Evolutionary conservation across 805 yeast species (phyloP), one percentile per base, ranked within the genome.

Genomic region (Hanseniaspora guilliermondii): DNA sequence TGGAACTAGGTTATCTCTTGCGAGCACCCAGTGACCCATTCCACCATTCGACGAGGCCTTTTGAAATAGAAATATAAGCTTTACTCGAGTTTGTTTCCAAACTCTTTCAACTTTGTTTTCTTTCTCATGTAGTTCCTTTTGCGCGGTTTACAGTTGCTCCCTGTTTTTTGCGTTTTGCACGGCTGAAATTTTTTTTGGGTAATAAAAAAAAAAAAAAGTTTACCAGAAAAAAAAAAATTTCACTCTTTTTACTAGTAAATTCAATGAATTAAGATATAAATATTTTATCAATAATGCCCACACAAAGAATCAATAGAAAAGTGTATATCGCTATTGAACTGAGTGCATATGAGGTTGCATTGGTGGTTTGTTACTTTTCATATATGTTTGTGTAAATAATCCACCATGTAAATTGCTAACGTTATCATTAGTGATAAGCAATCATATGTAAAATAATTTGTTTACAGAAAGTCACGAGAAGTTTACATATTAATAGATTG

Each of bases 11-110:
- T 58, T 56, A 33, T 59, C 60, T 60, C 67, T 62, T 60, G 56
- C 66, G 65, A 61, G 62, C 65, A 61, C 65, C 62, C 57, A 62
- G 63, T 56, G 59, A 64, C 66, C 62, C 61, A 60, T 66, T 60
- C 67, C 67, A 64, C 66, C 65, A 61, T 53, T 56, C 58, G 63
- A 60, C 66, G 61, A 60, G 67, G 67, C 67, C 65, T 59, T 65
- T 50, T 52, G 54, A 53, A 52, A 50, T 57, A 58, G 62, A 61
- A 60, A 60, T 62, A 46, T 35, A 46, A 60, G 58, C 59, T 57
- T 55, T 60, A 60, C 62, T 60, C 59, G 60, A 59, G 59, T 57
- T 56, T 55, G 62, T 63, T 60, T 63, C 64, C 65, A 61, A 60
- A 61, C 60, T 62, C 62, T 61, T 61, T 61, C 63, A 57, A 61